Base-by-base conservation (phyloP, 2,329 filamentous ascomycete species). In the Zymoseptoria tritici region DNA sequence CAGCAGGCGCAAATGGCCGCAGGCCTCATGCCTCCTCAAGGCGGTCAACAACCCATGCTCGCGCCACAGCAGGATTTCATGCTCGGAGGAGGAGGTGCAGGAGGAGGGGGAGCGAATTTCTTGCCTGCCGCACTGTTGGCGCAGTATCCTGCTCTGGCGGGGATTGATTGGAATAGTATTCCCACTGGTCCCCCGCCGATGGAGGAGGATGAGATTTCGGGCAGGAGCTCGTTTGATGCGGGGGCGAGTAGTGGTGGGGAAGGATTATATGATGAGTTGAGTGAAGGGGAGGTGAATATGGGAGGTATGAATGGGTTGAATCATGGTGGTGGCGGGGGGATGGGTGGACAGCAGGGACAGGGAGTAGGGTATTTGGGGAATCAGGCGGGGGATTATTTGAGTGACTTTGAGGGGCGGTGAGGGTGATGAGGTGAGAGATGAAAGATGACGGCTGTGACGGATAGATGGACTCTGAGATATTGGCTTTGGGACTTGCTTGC, bases 121-220 rank as follows among this genome's bases (percentile, higher is more conserved):
- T 81, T 97, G n/a, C 94, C 94, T 1, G 89, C 90, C 3, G 93
- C 93, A 1, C 78, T 99, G 55, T 78, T 97, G 49, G 89, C 89
- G 19, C 94, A 97, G 71, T 97, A 97, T 74, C 94, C 94, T 11
- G 92, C 91, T 3, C 78, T 99, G n/a, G 91, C 92, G 22, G 88
- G 87, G 57, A 83, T 97, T 72, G 92, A 93, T 70, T 97, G 93
- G 92, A 82, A 83, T 19, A 83, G 87, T 57, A 83, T 95, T 71
- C 83, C 86, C 50, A 82, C 87, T n/a, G 80, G 67, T 5, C 62
- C 64, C 8, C 66, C 67, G 19, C 65, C 66, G 0, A 66, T 71
- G 9, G 66, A 81, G 6, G 85, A 85, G 19, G 81, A 59, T 19
- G 60, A 90, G 62, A 76, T 89, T n/a, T 90, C 87, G 68, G 89